Base-by-base conservation (phyloP, 108 stramenopile species). In the Cyclotella choctawhatcheeana region DNA sequence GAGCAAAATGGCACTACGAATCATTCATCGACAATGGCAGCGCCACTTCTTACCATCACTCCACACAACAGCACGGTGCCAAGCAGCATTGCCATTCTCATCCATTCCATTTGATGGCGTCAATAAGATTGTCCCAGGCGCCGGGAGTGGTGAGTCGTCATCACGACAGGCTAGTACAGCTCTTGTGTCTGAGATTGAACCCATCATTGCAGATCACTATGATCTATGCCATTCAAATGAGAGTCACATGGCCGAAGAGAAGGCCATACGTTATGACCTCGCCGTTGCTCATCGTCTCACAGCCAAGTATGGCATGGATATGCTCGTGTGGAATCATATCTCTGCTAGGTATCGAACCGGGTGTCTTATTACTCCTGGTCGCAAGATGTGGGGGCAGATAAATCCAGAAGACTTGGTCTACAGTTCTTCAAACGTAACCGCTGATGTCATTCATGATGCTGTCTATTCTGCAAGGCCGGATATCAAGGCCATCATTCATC, bases 281-380 rank as follows among this genome's bases (percentile, higher is more conserved):
- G 77, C 82, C 8, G 60, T 79, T 16, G 85, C 85, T 5, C 77
- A 86, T 56, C 71, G 78, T 29, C 47, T 86, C 12, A 85, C 85
- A 25, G 56, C 65, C 51, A 67, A 89, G 69, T 86, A 76, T 59
- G 81, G 74, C 8, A 77, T 89, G 85, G 88, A 89, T 56, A 73
- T 74, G 79, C 78, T 89, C 22, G 88, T 89, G 6, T 89, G 88
- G 88, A 89, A 89, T 48, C 88, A 89, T 64, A 84, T 89, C 55
- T 89, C 88, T 8, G 88, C 73, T 7, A 69, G 71, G 1, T 71
- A 82, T 48, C 69, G 67, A 0, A 58, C 47, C 45, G 88, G 88
- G 1, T 83, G 71, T 33, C 64, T 89, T 21, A 86, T 89, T 21
- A 89, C 88, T 30, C 88, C 85, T 1, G 88, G 88, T 12, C 58